These are phyloP conservation scores for Peniophora sp. DNA, from an alignment of 1,284 basidiomycete species.

Conservation along the genomic window DNA sequence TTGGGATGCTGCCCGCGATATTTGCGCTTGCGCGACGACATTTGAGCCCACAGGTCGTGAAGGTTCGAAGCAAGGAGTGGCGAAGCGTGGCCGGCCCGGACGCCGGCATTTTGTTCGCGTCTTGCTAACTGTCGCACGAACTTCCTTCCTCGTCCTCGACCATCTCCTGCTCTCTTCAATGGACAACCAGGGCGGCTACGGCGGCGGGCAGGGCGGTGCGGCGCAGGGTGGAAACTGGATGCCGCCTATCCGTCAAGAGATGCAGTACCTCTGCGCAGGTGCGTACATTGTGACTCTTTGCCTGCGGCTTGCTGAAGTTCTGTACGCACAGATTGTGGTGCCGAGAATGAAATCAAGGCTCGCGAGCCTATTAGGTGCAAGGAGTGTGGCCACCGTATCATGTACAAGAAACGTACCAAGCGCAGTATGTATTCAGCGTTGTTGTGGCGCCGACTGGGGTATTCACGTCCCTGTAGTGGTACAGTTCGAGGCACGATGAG, in stretches of 20 bases:
- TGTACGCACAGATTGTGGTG: slow-evolving; percentile 80
- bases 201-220: neutral
- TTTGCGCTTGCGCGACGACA: slow-evolving; percentile 11
- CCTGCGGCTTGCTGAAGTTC: neutral
- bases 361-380: slow-evolving; percentile 93
- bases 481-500: slow-evolving; percentile 81
- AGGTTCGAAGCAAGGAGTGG: too few species aligned
- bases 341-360: slow-evolving; percentile 89
- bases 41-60: neutral
- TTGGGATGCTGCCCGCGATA: slow-evolving; percentile 4
- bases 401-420: slow-evolving; percentile 98
- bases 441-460: slow-evolving; percentile 10
- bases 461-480: slow-evolving; percentile 47
- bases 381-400: slow-evolving; percentile 96
- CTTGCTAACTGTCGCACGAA: too few species aligned
- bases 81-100: too few species aligned
- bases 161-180: neutral
- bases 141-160: neutral
- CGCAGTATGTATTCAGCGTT: slow-evolving; percentile 64
- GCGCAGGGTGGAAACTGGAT: slow-evolving; percentile 6
- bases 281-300: slow-evolving; percentile 16
- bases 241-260: slow-evolving; percentile 45
- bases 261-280: slow-evolving; percentile 95
- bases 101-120: too few species aligned
- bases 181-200: neutral